These are phyloP conservation scores for Xylariales sp. DNA, from an alignment of 2,329 filamentous ascomycete genomes.

Conservation along the genomic window DNA sequence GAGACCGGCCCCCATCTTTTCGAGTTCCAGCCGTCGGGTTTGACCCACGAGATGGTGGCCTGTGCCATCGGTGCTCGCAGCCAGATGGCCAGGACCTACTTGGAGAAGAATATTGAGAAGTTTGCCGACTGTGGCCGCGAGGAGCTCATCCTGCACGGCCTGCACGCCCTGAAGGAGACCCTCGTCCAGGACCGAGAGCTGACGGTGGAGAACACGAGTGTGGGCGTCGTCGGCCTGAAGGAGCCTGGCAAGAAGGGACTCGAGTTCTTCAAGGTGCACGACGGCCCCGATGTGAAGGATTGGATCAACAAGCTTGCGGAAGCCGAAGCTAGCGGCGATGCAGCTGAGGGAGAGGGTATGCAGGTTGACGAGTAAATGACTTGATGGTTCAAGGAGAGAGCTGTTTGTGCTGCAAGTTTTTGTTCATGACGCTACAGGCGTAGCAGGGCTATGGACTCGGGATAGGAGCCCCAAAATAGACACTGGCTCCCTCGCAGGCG, in stretches of 20 bases:
- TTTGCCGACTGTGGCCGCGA: constrained; percentile 76
- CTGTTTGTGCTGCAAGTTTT: too few species aligned
- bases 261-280: constrained; percentile 86
- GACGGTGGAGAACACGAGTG: constrained; percentile 93
- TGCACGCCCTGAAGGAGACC: constrained; percentile 90
- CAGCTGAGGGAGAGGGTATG: constrained; percentile 35
- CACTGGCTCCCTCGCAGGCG: constrained; percentile 4
- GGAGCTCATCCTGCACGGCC: constrained; percentile 84
- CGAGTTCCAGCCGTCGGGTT: constrained; percentile 94
- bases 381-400: too few species aligned
- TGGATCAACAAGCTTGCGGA: constrained; percentile 74
- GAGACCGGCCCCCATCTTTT: constrained; percentile 93
- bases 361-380: constrained; percentile 37
- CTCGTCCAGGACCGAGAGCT: constrained; percentile 96
- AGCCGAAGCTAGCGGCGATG: constrained; percentile 39
- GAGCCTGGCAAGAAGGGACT: constrained; percentile 49
- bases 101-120: constrained; percentile 84
- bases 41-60: constrained; percentile 96
- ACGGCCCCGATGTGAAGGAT: constrained; percentile 79
- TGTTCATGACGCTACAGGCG: constrained; percentile 1
- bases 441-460: constrained; percentile 1
- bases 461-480: constrained; percentile 8
- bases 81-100: constrained; percentile 96
- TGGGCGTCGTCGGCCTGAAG: constrained; percentile 72
- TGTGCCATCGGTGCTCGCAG: constrained; percentile 94